A percentile compares a stretch with the other conserved stretches of the same genome.
Conservation (phyloP, 208 protist genomes). For the Entamoeba invadens region DNA sequence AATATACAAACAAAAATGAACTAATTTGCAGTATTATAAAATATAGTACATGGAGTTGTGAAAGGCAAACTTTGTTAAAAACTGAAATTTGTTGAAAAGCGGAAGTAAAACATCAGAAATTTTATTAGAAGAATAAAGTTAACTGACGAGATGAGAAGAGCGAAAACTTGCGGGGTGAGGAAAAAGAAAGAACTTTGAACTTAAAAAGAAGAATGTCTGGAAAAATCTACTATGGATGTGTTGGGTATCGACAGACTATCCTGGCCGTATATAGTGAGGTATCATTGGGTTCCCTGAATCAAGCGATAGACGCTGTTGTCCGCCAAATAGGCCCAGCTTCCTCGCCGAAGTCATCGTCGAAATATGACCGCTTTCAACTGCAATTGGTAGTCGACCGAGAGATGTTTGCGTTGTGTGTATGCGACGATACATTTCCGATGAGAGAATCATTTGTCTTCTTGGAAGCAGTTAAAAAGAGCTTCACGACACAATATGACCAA, state of each 20-base stretch:
- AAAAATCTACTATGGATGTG: neutral
- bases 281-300: neutral
- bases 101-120: neutral
- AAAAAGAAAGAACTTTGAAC: neutral
- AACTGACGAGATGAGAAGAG: neutral
- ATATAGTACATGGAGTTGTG: too few species aligned
- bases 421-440: neutral
- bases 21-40: too few species aligned
- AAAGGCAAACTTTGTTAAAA: too few species aligned
- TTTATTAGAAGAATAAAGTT: neutral
- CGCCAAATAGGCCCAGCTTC: neutral
- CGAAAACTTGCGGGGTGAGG: neutral
- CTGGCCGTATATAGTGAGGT: neutral
- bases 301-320: neutral
- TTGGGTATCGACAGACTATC: neutral
- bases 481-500: neutral
- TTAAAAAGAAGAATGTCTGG: neutral
- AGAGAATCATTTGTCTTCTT: conserved; percentile 1
- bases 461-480: neutral
- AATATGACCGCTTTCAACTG: neutral
- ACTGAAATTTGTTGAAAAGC: too few species aligned
- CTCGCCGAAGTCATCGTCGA: neutral
- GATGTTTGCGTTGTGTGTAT: neutral
- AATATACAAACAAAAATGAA: too few species aligned
- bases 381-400: neutral